Base-by-base conservation (phyloP, 2,329 filamentous ascomycete species). In the Rhytidhysteron rufulum region DNA sequence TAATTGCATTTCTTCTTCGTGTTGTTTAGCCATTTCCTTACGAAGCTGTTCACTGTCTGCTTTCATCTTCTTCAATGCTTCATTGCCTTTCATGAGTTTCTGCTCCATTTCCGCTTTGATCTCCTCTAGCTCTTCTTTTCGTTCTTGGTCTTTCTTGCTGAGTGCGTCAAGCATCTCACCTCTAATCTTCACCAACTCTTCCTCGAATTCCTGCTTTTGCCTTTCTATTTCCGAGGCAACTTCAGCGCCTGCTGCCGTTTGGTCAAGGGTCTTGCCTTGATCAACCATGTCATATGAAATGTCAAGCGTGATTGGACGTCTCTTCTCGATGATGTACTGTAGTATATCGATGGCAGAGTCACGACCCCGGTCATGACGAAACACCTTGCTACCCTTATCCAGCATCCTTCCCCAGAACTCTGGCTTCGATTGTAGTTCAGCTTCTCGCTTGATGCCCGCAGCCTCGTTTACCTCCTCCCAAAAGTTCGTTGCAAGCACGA, bases 401-500 rank as follows among this genome's bases (percentile, higher is more conserved):
- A 54, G 35, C 51, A 56, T 56, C 3, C 31, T 29, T 3, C 32
- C 43, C 53, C 54, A 58, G 31, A 52, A 51, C 2, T 47, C 38
- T 16, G 36, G 31, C 2, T 15, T 49, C 13, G 18, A 36, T 22
- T 31, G 31, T 7, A 55, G 45, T 40, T 56, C 45, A 18, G 24
- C 35, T 45, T 53, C 53, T 29, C 52, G 50, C 42, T 31, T 37
- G 8, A 40, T 18, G 45, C 49, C 39, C 57, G 42, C 22, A 24
- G 37, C 36, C 3, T 33, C 22, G 17, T 42, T 37, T n/a, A 53
- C 32, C 7, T 48, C 30, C 6, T 63, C 60, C 69, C 70, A 73
- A 54, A 66, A 62, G 21, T 58, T 70, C 3, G 69, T 72, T 5
- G 56, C 59, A 10, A 73, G 50, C 4, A 70, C 44, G 5, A 73